Base-by-base conservation (phyloP, 176 grass and related monocot genomes). In the Ensete glaucum region DNA sequence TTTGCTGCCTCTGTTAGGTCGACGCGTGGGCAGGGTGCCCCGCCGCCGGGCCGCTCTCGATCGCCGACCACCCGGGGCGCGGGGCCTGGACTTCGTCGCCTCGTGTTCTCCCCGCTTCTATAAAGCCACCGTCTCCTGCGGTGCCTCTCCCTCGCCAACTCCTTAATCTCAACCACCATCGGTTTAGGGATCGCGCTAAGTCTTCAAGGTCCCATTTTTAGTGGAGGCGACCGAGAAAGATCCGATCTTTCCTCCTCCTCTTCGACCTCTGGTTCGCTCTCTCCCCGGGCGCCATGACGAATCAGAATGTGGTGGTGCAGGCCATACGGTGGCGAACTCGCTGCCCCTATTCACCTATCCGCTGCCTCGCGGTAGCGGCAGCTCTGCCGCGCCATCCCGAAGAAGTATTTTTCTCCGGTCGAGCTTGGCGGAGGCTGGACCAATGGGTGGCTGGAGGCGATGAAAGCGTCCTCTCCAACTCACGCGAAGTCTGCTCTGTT, bases 401-500 rank as follows among this genome's bases (percentile, higher is more conserved):
- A 89, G 8, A 93, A 84, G 73, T 84, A 69, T 74, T 71, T 79
- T 24, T 77, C 80, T 2, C 90, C 79, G 79, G 48, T 92, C 50
- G 89, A 92, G 15, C 81, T 88, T 43, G 84, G 87, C 50, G 48
- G 78, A 4, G 60, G 76, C 0, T 74, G 75, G 55, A 62, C 64
- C 60, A 78, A 65, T 20, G 81, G 76, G 0, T 91, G 71, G 89
- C 84, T 91, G 0, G 89, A 96, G 48, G 85, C 92, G 69, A 91
- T 91, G 92, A 80, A 88, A n/a, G 82, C 89, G 0, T 96, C 92
- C 4, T 96, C 92, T n/a, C 92, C 92, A 14, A 96, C 92, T 1
- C 92, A 96, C 63, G 82, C 92, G 56, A 96, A 73, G 82, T 80
- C 8, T 80, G 75, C 22, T 75, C 81, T 13, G 80, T 83, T 50